A percentile compares a stretch with the other conserved stretches of the same genome.
Conservation (phyloP, 169 alveolate genomes). For the Cryptosporidium baileyi region DNA sequence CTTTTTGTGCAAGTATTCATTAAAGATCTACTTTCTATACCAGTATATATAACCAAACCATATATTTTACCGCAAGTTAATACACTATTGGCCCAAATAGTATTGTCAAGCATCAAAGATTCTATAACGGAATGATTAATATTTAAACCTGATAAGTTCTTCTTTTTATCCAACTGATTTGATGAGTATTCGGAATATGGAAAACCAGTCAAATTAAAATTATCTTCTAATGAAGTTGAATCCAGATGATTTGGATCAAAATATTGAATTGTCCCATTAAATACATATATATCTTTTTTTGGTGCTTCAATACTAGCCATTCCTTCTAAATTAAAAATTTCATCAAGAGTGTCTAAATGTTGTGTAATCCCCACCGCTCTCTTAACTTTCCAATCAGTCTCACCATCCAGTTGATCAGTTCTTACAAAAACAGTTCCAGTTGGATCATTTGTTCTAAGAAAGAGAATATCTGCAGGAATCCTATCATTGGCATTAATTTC, state of each 20-base stretch:
- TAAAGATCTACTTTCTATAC: constrained; percentile 88
- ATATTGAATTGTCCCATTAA: constrained; percentile 84
- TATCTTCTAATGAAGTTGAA: neutral
- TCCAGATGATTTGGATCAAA: constrained; percentile 51
- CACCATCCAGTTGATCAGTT: constrained; percentile 99
- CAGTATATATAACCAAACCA: constrained; percentile 93
- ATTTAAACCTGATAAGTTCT: neutral
- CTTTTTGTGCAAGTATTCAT: constrained; percentile 78
- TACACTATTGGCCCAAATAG: constrained; percentile 95
- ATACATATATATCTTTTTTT: constrained; percentile 85
- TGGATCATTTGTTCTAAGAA: constrained; percentile 85
- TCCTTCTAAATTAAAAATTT: constrained; percentile 76
- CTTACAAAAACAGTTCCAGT: constrained; percentile 87
- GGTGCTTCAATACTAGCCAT: constrained; percentile 85
- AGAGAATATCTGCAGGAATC: constrained; percentile 96
- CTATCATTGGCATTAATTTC: constrained; percentile 91
- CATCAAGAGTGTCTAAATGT: constrained; percentile 75
- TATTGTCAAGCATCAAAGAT: constrained; percentile 83
- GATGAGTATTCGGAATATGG: constrained; percentile 12
- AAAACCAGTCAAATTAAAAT: neutral
- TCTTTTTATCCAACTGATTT: neutral
- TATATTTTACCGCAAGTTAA: constrained; percentile 91
- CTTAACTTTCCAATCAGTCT: constrained; percentile 99
- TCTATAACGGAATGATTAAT: constrained; percentile 18
- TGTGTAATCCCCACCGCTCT: constrained; percentile 89